Evolutionary conservation across 495 filamentous ascomycete genomes (phyloP).

Genomic region (Trichoderma gamsii): DNA sequence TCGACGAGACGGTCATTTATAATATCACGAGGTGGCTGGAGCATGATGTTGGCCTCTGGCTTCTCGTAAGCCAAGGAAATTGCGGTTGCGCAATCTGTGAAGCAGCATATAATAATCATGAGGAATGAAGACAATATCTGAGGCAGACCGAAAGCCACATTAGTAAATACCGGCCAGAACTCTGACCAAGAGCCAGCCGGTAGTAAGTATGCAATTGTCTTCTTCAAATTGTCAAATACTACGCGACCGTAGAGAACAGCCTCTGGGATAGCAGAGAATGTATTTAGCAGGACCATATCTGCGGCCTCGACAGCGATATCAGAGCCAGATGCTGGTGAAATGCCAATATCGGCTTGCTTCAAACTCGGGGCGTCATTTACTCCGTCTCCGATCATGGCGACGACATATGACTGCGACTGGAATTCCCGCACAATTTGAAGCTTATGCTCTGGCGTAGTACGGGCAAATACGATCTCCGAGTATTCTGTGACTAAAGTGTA

Average conservation of each 20-base stretch:
- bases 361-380: constrained; percentile 76
- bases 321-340: constrained; percentile 71
- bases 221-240: constrained; percentile 68
- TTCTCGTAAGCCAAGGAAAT: constrained; percentile 64
- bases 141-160: constrained; percentile 61
- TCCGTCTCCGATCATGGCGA: constrained; percentile 61
- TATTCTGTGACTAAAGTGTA: constrained; percentile 38
- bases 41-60: constrained; percentile 62
- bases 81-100: constrained; percentile 61
- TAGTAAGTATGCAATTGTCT: constrained; percentile 63
- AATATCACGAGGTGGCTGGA: constrained; percentile 52
- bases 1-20: constrained; percentile 58
- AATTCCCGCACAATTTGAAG: constrained; percentile 66
- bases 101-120: constrained; percentile 58
- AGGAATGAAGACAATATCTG: constrained; percentile 61
- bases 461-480: constrained; percentile 52
- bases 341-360: constrained; percentile 69
- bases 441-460: constrained; percentile 71
- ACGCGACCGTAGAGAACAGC: constrained; percentile 61
- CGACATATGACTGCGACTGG: constrained; percentile 50
- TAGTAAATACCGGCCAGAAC: constrained; percentile 66
- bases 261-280: constrained; percentile 59
- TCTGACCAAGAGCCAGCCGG: constrained; percentile 62
- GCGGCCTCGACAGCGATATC: constrained; percentile 70
- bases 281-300: constrained; percentile 64